phyloP scores from a whole-genome alignment of 768 basidiomycete genomes.

The Trametes elegans region DNA sequence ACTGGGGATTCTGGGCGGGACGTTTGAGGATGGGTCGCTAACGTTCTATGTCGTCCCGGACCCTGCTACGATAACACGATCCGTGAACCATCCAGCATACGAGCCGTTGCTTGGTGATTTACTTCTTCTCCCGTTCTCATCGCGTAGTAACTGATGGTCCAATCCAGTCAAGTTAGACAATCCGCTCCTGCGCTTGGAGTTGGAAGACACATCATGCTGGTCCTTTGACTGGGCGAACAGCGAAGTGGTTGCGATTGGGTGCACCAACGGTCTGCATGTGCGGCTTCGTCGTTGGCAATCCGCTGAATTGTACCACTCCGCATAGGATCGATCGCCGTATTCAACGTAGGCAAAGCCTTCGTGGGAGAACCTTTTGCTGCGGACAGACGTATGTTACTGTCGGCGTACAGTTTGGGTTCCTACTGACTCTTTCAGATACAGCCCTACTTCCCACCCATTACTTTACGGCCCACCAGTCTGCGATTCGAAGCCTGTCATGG shows the following conservation, averaged over 20 bases:
- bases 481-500: constrained; percentile 76
- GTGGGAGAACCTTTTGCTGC: neutral
- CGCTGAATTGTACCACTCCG: neutral
- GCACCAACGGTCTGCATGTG: constrained; percentile 66
- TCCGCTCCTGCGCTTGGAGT: constrained; percentile 69
- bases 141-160: constrained; percentile 4
- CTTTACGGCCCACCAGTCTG: constrained; percentile 72
- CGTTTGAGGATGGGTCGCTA: constrained; percentile 85
- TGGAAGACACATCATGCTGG: constrained; percentile 76
- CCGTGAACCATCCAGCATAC: neutral
- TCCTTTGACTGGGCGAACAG: constrained; percentile 91
- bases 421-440: constrained; percentile 14
- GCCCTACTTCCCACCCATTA: constrained; percentile 69
- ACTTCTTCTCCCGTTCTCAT: neutral
- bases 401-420: too few species aligned
- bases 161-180: constrained; percentile 62
- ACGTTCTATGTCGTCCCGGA: constrained; percentile 79
- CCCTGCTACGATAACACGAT: constrained; percentile 49
- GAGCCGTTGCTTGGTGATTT: constrained; percentile 52
- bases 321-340: constrained; percentile 35
- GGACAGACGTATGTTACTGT: constrained; percentile 38
- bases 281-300: neutral
- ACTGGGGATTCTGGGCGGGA: constrained; percentile 80
- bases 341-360: constrained; percentile 30
- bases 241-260: constrained; percentile 76